These are phyloP conservation scores for Phytophthora macrochlamydospora DNA, from an alignment of 352 stramenopile species.

Conservation along the genomic window DNA sequence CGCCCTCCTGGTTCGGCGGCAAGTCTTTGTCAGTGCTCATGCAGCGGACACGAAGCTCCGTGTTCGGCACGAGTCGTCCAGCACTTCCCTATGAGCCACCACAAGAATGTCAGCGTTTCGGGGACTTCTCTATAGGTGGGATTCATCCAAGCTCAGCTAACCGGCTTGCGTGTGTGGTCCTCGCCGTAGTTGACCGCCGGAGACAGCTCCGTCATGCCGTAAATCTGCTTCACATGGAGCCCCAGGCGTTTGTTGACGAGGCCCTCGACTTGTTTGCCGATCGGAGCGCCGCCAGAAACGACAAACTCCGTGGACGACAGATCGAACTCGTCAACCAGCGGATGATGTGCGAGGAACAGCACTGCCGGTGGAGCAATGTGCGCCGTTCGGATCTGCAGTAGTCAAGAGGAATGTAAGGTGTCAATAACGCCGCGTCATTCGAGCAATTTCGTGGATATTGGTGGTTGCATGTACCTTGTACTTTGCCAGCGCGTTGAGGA, in stretches of 20 bases:
- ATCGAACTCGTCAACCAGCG: constrained; percentile 91
- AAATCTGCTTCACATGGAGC: constrained; percentile 52
- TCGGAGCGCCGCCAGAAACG: constrained; percentile 87
- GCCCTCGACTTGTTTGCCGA: constrained; percentile 79
- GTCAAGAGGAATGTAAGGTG: background rate
- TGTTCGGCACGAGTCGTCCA: constrained; percentile 63
- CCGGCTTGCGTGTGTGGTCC: constrained; percentile 33
- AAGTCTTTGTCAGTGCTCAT: constrained; percentile 50
- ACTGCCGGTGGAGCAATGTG: constrained; percentile 80
- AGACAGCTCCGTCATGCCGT: constrained; percentile 70
- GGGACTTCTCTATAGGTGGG: background rate
- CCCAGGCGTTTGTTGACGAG: constrained; percentile 68
- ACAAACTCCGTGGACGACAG: constrained; percentile 75
- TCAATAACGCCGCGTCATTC: background rate
- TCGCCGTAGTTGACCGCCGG: constrained; percentile 43
- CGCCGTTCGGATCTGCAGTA: constrained; percentile 39
- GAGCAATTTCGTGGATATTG: background rate
- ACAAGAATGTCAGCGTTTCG: too few species aligned
- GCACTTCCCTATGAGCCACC: constrained; percentile 32
- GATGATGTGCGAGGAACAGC: constrained; percentile 42
- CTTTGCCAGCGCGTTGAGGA: constrained; percentile 76
- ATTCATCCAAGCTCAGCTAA: background rate
- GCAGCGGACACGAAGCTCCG: constrained; percentile 56
- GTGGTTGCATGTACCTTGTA: constrained; percentile 42
- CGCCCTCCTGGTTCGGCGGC: constrained; percentile 48